A percentile compares a stretch with the other conserved stretches of the same genome.
phyloP scores from a whole-genome alignment of 495 filamentous ascomycete species.

The Neurospora sp. region DNA sequence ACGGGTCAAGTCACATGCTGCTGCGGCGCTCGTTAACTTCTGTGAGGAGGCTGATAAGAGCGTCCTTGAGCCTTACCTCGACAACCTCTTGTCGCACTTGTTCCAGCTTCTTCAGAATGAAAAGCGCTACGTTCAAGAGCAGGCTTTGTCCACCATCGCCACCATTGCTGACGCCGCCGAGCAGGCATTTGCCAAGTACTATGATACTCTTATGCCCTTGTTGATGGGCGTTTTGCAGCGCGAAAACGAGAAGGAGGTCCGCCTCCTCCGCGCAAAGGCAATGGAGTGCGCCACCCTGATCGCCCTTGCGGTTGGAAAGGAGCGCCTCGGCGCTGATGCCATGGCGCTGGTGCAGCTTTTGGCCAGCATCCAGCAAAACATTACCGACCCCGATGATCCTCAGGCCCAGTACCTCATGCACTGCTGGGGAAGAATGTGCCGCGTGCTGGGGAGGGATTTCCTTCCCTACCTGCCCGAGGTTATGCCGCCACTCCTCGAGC shows the following conservation, averaged over 20 bases:
- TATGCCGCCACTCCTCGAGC: constrained; percentile 85
- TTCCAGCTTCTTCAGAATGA: constrained; percentile 76
- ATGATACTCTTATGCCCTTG: constrained; percentile 88
- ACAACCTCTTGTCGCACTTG: constrained; percentile 70
- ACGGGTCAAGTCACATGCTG: constrained; percentile 92
- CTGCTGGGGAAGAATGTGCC: constrained; percentile 99
- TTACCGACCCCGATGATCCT: constrained; percentile 88
- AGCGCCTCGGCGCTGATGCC: constrained; percentile 81
- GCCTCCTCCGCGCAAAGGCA: constrained; percentile 87
- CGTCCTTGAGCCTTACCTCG: constrained; percentile 88
- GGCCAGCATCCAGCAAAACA: constrained; percentile 74
- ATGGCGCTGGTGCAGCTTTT: constrained; percentile 76
- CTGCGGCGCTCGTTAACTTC: constrained; percentile 96
- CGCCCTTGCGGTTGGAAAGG: constrained; percentile 87
- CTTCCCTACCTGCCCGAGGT: constrained; percentile 84
- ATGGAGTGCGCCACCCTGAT: constrained; percentile 99
- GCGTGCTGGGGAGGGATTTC: constrained; percentile 83
- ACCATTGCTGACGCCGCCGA: constrained; percentile 98
- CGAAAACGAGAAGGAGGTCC: constrained; percentile 85
- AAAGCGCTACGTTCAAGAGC: constrained; percentile 95
- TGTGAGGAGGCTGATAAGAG: constrained; percentile 96
- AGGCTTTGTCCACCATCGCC: constrained; percentile 95
- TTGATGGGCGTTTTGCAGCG: constrained; percentile 80
- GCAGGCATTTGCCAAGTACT: constrained; percentile 91
- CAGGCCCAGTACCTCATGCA: constrained; percentile 96